Base-by-base conservation (phyloP, 345 rosid species). In the Salix arbutifolia region DNA sequence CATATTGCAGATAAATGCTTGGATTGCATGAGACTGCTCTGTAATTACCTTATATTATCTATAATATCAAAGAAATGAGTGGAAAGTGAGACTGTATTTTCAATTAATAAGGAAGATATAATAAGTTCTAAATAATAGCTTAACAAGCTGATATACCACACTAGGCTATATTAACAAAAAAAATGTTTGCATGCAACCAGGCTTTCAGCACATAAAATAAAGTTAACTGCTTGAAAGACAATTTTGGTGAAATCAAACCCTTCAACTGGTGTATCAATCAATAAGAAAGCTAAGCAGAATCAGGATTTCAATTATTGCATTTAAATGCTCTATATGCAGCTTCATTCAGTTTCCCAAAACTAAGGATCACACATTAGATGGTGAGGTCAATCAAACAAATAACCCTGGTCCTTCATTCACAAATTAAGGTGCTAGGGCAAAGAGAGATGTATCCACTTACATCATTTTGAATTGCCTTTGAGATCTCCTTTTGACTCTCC, bases 401-500 rank as follows among this genome's bases (percentile, higher is more conserved):
- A 2, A n/a, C 7, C 35, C 40, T 10, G 64, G 62, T 23, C 28
- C 6, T 58, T 58, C 64, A 58, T 58, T 58, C 64, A 58, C 64
- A 58, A 12, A n/a, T 58, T 23, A 58, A 58, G 25, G 28, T 23
- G 14, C 25, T 58, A 28, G 28, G 11, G 28, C 56, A 48, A 3
- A 61, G 58, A 77, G 9, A 11, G 0, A 66, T 13, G 19, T 48
- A 23, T 72, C 53, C 21, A 67, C 85, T 76, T 87, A 93, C 99
- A 78, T 88, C 85, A 75, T 82, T 82, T 80, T 89, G 88, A 71
- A 96, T 87, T 78, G 82, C 87, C 82, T 86, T 88, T 9, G 96
- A 92, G 77, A 92, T 83, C 82, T 88, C 94, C 82, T 88, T 88
- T 76, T 93, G 96, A 76, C 73, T 79, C 40, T 91, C 97, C 90